phyloP scores from a whole-genome alignment of 2,329 filamentous ascomycete genomes.

The Fusarium beomiforme region DNA sequence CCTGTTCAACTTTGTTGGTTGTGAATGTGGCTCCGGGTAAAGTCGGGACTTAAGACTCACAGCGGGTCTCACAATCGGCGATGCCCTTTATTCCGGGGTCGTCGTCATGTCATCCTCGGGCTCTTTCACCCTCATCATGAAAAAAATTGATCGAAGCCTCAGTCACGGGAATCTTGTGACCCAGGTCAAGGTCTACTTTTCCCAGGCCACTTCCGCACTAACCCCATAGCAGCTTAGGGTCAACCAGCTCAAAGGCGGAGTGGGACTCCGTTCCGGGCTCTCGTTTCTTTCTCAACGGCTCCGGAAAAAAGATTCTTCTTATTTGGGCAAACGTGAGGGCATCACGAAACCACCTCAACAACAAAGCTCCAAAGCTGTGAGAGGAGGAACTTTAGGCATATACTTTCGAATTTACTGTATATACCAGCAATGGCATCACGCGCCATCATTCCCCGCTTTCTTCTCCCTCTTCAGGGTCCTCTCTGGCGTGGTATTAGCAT shows the following conservation, averaged over 20 bases:
- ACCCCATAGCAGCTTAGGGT: constrained; percentile 6
- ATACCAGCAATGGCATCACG: constrained; percentile 54
- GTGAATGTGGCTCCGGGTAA: constrained; percentile 46
- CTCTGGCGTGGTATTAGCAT: constrained; percentile 61
- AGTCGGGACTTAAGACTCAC: constrained; percentile 43
- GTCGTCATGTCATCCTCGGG: constrained; percentile 15
- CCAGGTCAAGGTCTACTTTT: constrained; percentile 7
- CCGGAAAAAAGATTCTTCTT: constrained; percentile 41
- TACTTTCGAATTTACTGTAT: background rate
- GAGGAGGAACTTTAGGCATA: background rate
- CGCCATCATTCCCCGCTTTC: constrained; percentile 71
- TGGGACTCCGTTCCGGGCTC: constrained; percentile 24
- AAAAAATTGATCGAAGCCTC: constrained; percentile 6
- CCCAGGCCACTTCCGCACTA: background rate
- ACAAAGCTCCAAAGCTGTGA: constrained; percentile 10
- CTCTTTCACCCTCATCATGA: constrained; percentile 8
- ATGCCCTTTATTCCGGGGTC: constrained; percentile 42
- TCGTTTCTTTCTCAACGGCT: constrained; percentile 25
- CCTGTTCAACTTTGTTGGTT: background rate
- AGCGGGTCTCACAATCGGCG: constrained; percentile 14
- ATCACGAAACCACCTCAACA: constrained; percentile 27
- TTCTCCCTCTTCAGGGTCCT: constrained; percentile 70
- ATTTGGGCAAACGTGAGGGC: constrained; percentile 23
- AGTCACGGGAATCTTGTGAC: background rate
- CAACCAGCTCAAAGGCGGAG: constrained; percentile 15